Evolutionary conservation across 106 monocot genomes (phyloP).

Genomic region (Dioscorea alata): DNA sequence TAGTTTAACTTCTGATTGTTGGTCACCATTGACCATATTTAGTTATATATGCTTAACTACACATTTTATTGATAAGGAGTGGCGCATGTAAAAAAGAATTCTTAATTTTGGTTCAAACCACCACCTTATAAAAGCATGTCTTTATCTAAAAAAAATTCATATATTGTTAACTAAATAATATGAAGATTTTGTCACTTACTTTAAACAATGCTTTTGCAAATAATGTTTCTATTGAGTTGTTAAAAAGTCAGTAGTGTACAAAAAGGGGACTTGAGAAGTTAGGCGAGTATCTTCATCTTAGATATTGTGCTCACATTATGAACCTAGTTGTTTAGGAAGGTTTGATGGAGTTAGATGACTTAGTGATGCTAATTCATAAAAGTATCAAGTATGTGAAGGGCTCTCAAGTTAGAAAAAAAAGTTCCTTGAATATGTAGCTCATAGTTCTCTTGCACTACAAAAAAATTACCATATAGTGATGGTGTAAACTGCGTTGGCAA

Average conservation of each 20-base stretch:
- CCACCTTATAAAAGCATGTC: not conserved
- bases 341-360: not conserved
- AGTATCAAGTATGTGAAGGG: constrained; percentile 4
- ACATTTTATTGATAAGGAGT: not conserved
- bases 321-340: constrained; percentile 8
- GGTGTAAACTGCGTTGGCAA: too few species aligned
- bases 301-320: constrained; percentile 8
- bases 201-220: constrained; percentile 10
- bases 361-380: not conserved
- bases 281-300: not conserved
- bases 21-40: not conserved
- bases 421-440: not conserved
- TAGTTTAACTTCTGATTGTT: constrained; percentile 8
- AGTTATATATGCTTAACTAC: constrained; percentile 1
- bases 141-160: not conserved
- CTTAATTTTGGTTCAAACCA: not conserved
- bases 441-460: too few species aligned
- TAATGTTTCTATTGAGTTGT: not conserved
- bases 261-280: not conserved
- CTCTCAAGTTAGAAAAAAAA: constrained; percentile 5
- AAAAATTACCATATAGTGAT: too few species aligned
- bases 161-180: not conserved
- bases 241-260: not conserved
- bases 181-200: not conserved
- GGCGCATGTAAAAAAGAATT: too few species aligned